Base-by-base conservation (phyloP, 1,284 basidiomycete species). In the Apiotrichum brassicae region DNA sequence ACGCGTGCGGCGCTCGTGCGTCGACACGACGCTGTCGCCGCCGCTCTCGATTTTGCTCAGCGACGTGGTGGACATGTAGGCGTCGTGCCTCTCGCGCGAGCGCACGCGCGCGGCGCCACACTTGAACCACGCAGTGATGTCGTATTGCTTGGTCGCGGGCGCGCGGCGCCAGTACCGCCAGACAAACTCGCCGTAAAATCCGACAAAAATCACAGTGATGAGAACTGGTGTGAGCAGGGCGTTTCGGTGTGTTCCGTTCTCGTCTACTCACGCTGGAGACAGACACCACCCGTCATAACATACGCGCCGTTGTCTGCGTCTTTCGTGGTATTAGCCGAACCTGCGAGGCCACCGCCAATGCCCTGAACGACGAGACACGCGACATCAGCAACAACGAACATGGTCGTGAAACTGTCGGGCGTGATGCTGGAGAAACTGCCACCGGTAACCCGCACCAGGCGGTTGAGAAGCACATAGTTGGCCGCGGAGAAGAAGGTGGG, bases 351-450 rank as follows among this genome's bases (percentile, higher is more conserved):
- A 18, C 70, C 72, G 18, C 72, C 72, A 11, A 58, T 45, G 18
- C 57, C 71, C 49, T 74, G 71, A 6, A 74, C 49, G 39, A 66
- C 51, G 22, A 74, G 56, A 16, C 63, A 66, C 30, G 66, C 40
- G 22, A 72, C 18, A 49, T 73, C 71, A 24, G 59, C 65, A 18
- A 48, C 42, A 39, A 68, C 51, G 47, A 73, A 72, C 16, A 62
- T 20, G 44, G 64, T 47, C 13, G 65, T 61, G 54, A 67, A 64
- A 20, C 51, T 58, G 14, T 56, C 53, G 5, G 59, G 52, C 22
- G 60, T 61, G 38, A 70, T 46, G 14, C 55, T 56, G 6, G 58
- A 60, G 40, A 62, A 61, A 8, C 40, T 20, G 0, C 22, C 30
- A 26, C 54, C 55, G 24, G 37, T 39, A 19, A n/a, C 13, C n/a